phyloP scores from a whole-genome alignment of 83 land plant species.

The Isoetes engelmannii region DNA sequence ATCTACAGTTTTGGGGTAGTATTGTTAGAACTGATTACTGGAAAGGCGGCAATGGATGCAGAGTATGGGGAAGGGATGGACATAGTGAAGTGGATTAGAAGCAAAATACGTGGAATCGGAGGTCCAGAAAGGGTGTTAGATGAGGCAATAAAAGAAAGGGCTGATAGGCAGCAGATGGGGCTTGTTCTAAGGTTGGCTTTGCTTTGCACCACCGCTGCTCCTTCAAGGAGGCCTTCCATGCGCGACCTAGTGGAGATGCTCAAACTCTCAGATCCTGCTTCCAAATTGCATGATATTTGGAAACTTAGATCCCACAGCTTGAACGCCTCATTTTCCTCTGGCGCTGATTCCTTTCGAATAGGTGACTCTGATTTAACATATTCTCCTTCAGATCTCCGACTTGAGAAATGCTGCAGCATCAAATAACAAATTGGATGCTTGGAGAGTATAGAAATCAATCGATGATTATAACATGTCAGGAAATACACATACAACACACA shows the following conservation, averaged over 20 bases:
- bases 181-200: conserved; percentile 51
- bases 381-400: too few relatives aligned
- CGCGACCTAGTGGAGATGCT: conserved; percentile 50
- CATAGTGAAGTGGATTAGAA: conserved; percentile 68
- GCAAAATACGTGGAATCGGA: conserved; percentile 6
- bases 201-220: conserved; percentile 48
- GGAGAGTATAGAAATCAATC: too few relatives aligned
- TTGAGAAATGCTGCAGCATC: too few relatives aligned
- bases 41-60: conserved; percentile 52
- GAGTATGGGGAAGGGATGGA: conserved; percentile 58
- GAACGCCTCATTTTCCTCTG: too few relatives aligned
- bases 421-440: too few relatives aligned
- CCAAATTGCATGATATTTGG: too few relatives aligned
- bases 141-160: conserved; percentile 24
- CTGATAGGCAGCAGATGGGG: conserved; percentile 36
- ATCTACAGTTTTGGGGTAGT: conserved; percentile 83
- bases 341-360: too few relatives aligned
- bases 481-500: too few relatives aligned
- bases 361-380: too few relatives aligned
- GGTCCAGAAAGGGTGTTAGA: conserved; percentile 1
- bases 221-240: conserved; percentile 47
- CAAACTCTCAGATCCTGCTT: too few relatives aligned
- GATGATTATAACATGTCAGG: too few relatives aligned
- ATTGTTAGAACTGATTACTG: conserved; percentile 71
- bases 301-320: too few relatives aligned